These are phyloP conservation scores for Aspergillus wentii DNA, from an alignment of 495 filamentous ascomycete species.

Conservation along the genomic window DNA sequence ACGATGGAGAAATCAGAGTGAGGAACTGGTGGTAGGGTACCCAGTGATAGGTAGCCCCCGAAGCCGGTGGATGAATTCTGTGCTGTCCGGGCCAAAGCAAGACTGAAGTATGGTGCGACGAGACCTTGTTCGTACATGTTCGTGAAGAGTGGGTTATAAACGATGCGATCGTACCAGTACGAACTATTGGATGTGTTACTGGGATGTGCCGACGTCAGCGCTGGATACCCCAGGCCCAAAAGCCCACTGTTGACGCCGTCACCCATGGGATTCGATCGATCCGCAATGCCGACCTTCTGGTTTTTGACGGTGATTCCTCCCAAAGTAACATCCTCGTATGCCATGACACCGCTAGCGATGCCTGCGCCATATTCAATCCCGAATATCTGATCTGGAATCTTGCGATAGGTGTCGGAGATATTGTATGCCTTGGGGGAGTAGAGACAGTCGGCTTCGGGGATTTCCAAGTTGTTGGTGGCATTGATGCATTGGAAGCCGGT, in stretches of 20 bases:
- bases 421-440: conserved; percentile 45
- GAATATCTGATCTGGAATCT: conserved; percentile 46
- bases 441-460: conserved; percentile 32
- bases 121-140: conserved; percentile 49
- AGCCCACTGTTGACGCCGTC: conserved; percentile 45
- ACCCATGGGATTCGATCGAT: conserved; percentile 42
- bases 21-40: conserved; percentile 19
- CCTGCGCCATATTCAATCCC: conserved; percentile 57
- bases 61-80: conserved; percentile 10
- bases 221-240: conserved; percentile 58
- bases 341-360: conserved; percentile 50
- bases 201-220: conserved; percentile 31
- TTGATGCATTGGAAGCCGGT: conserved; percentile 44
- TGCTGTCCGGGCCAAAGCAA: conserved; percentile 24
- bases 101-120: conserved; percentile 51
- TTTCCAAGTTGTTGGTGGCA: conserved; percentile 12
- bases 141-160: conserved; percentile 55
- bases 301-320: conserved; percentile 46
- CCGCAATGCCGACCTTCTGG: conserved; percentile 51
- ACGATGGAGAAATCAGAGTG: conserved; percentile 13
- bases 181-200: conserved; percentile 22
- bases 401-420: conserved; percentile 30
- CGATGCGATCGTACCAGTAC: conserved; percentile 19
- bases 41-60: conserved; percentile 23
- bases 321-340: conserved; percentile 50